phyloP scores from a whole-genome alignment of 2,329 filamentous ascomycete species.

The Emmonsia crescens region DNA sequence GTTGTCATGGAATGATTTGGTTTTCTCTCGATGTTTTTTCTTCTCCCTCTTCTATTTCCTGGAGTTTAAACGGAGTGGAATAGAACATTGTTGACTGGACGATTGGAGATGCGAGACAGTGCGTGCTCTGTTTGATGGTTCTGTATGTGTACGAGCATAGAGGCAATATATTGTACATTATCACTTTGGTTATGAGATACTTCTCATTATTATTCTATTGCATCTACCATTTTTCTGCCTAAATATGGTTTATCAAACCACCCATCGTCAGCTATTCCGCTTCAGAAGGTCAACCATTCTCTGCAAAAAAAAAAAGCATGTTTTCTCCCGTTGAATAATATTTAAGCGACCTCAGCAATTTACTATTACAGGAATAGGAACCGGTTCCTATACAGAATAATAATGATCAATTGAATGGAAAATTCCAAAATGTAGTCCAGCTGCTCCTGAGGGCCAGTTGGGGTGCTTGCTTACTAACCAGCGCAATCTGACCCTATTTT shows the following conservation, averaged over 20 bases:
- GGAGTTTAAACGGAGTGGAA: constrained; percentile 4
- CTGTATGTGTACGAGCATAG: constrained; percentile 1
- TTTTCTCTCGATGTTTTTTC: not conserved
- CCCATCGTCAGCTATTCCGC: not conserved
- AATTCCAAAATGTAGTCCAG: not conserved
- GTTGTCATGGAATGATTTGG: constrained; percentile 72
- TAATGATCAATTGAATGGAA: not conserved
- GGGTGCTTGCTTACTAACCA: not conserved
- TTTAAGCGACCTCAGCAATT: not conserved
- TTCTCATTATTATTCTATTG: not conserved
- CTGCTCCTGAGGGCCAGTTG: not conserved
- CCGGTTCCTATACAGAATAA: not conserved
- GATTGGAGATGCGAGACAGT: not conserved
- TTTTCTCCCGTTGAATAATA: not conserved
- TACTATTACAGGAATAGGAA: not conserved
- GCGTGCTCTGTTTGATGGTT: not conserved
- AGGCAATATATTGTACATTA: constrained; percentile 2
- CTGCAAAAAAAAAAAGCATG: not conserved
- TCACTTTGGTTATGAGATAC: not conserved
- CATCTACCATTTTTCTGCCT: not conserved
- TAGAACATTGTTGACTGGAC: not conserved
- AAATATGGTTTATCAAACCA: not conserved
- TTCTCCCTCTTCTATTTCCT: constrained; percentile 4
- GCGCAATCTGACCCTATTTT: too few species aligned
- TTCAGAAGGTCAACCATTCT: not conserved